Conservation (phyloP, 768 basidiomycete species). For the Hypsizygus marmoreus region DNA sequence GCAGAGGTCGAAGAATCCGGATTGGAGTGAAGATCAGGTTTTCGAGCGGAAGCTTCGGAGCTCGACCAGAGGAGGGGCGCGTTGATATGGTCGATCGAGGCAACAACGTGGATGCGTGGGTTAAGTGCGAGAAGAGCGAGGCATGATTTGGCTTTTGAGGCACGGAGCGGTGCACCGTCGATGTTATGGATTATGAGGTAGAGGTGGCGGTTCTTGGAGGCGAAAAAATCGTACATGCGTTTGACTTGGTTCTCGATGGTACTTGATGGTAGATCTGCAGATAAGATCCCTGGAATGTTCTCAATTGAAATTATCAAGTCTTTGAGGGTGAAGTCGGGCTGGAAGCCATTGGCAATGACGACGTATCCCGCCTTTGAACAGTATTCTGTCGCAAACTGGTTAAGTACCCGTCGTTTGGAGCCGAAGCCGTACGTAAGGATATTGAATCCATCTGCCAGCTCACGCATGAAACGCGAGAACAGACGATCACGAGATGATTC, state of each 20-base stretch:
- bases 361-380: conserved; percentile 69
- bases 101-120: conserved; percentile 77
- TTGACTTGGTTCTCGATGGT: conserved; percentile 63
- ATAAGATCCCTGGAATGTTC: conserved; percentile 42
- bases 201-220: conserved; percentile 40
- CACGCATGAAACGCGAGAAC: conserved; percentile 64
- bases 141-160: conserved; percentile 59
- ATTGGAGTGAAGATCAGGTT: conserved; percentile 30
- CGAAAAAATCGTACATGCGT: conserved; percentile 66
- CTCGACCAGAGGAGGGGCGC: conserved; percentile 83
- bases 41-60: conserved; percentile 60
- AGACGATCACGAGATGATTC: conserved; percentile 35
- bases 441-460: conserved; percentile 85
- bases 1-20: conserved; percentile 10
- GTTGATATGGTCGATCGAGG: conserved; percentile 87
- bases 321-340: conserved; percentile 65
- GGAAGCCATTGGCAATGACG: conserved; percentile 78
- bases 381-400: conserved; percentile 64
- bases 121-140: conserved; percentile 74
- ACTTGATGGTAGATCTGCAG: conserved; percentile 35
- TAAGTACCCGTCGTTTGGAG: conserved; percentile 78
- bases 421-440: conserved; percentile 88
- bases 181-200: conserved; percentile 89
- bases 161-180: conserved; percentile 73
- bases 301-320: conserved; percentile 70